These are phyloP conservation scores for Lactarius tabidus DNA, from an alignment of 768 basidiomycete species.

Conservation along the genomic window DNA sequence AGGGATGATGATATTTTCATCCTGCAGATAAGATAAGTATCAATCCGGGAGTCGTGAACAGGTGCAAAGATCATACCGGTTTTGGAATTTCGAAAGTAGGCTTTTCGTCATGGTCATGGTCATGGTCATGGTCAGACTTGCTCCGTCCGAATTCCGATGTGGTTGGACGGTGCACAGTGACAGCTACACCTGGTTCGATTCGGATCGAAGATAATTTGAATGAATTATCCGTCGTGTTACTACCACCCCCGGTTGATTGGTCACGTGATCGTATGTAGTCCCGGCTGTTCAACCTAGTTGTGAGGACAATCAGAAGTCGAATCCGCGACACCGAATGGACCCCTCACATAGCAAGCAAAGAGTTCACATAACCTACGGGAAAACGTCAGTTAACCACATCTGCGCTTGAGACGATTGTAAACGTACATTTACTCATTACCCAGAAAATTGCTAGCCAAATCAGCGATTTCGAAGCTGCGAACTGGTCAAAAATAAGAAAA, in stretches of 20 bases:
- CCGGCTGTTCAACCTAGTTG: constrained; percentile 16
- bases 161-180: background rate
- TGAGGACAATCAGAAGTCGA: background rate
- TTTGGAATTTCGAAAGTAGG: background rate
- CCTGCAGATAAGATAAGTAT: background rate
- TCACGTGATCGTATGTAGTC: background rate
- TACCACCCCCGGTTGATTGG: too few relatives aligned
- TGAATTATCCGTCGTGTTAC: too few relatives aligned
- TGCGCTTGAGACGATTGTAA: background rate
- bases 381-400: background rate
- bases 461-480: background rate
- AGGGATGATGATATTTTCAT: background rate
- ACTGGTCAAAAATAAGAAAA: too few relatives aligned
- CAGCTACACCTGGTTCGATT: background rate
- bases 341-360: constrained; percentile 47
- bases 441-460: constrained; percentile 28
- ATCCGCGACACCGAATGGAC: background rate
- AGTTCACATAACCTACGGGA: constrained; percentile 47
- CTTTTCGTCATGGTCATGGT: background rate
- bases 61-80: background rate
- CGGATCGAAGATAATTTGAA: background rate
- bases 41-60: background rate
- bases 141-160: background rate
- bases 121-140: background rate
- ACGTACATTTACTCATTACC: constrained; percentile 49